A percentile compares a stretch with the other conserved stretches of the same genome.
Evolutionary conservation across 148 eudicot genomes (phyloP).

Genomic region (Fagopyrum esculentum): DNA sequence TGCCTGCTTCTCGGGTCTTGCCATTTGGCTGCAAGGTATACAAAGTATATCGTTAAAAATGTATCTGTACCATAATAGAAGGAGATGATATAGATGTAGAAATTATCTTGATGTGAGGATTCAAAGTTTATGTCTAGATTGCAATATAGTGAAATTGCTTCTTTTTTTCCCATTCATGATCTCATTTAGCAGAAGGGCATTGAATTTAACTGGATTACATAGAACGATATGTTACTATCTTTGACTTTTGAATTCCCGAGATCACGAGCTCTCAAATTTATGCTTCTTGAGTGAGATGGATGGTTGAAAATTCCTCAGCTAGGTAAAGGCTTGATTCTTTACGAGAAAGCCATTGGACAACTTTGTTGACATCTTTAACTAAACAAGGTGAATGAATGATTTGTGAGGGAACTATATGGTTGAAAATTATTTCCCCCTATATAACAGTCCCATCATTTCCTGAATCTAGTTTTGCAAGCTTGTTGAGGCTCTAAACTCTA

Average conservation of each 20-base stretch:
- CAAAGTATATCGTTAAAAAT: constrained; percentile 37
- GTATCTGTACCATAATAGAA: not conserved
- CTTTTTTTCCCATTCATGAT: not conserved
- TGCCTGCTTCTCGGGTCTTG: constrained; percentile 69
- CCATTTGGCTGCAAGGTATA: constrained; percentile 94
- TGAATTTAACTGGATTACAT: not conserved
- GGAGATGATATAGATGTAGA: not conserved
- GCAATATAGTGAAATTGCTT: not conserved
- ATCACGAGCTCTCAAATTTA: not conserved
- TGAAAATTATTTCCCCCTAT: not conserved
- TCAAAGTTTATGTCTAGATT: not conserved
- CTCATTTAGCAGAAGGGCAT: not conserved
- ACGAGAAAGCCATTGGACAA: not conserved
- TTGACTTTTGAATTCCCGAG: not conserved
- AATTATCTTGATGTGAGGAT: not conserved
- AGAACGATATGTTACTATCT: not conserved
- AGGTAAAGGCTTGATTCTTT: not conserved
- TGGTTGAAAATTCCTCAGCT: not conserved
- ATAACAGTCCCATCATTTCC: not conserved
- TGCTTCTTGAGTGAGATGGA: not conserved
- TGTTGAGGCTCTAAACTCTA: not conserved
- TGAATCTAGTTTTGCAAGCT: not conserved
- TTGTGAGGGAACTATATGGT: not conserved
- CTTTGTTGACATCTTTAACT: not conserved
- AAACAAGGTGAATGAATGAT: not conserved